Conservation (phyloP, 805 yeast species). For the Cyberlindnera sargentensis region DNA sequence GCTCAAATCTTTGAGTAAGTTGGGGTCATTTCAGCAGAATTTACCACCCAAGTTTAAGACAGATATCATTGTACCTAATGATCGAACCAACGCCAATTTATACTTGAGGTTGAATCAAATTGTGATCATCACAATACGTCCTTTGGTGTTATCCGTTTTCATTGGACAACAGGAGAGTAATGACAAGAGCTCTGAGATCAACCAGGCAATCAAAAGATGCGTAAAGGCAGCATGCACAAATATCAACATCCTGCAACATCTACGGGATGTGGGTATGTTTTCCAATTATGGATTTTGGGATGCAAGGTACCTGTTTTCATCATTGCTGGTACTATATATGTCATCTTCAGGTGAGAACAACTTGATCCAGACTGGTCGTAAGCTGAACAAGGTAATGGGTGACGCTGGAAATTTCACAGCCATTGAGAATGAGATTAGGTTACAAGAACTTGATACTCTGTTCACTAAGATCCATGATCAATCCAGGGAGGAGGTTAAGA, state of each 20-base stretch:
- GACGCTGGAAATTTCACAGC: conserved; percentile 27
- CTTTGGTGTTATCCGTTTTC: conserved; percentile 28
- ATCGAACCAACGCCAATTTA: conserved; percentile 27
- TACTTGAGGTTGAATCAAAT: conserved; percentile 30
- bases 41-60: conserved; percentile 17
- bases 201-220: conserved; percentile 24
- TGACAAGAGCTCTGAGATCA: conserved; percentile 18
- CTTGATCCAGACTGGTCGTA: conserved; percentile 18
- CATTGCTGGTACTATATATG: conserved; percentile 27
- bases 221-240: conserved; percentile 27
- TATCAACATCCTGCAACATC: conserved; percentile 23
- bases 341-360: conserved; percentile 16
- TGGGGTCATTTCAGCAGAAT: conserved; percentile 20
- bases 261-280: conserved; percentile 24
- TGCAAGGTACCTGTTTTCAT: conserved; percentile 31
- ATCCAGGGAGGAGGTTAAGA: neutral
- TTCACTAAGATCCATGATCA: conserved; percentile 13
- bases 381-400: conserved; percentile 22
- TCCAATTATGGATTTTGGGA: conserved; percentile 35
- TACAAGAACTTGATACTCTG: conserved; percentile 21
- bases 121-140: conserved; percentile 30
- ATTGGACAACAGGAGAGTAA: conserved; percentile 21
- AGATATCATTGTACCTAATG: conserved; percentile 12
- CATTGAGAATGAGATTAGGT: conserved; percentile 23
- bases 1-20: conserved; percentile 17